Evolutionary conservation across 805 yeast species (phyloP).

Genomic region (Torulaspora indica): DNA sequence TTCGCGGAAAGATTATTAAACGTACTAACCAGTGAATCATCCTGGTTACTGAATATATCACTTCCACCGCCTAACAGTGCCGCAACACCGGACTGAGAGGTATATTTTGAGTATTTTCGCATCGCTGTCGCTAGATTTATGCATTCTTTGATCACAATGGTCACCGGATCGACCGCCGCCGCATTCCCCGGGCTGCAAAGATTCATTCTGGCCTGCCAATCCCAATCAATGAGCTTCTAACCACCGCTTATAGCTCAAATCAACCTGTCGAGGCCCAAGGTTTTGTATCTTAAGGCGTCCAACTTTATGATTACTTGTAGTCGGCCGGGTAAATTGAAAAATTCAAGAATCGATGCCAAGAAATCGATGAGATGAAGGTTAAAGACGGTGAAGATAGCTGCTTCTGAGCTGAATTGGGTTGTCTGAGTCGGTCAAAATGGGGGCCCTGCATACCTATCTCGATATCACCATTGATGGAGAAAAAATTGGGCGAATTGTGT

Average conservation of each 20-base stretch:
- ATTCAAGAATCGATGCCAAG: not conserved
- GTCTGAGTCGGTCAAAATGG: conserved; percentile 1
- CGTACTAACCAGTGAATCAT: conserved; percentile 38
- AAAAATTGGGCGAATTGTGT: conserved; percentile 55
- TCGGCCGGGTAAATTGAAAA: conserved; percentile 1
- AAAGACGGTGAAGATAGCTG: not conserved
- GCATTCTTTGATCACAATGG: conserved; percentile 84
- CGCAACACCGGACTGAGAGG: conserved; percentile 66
- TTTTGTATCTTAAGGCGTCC: not conserved
- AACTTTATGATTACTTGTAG: not conserved
- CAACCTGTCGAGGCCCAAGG: not conserved
- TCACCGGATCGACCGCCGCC: conserved; percentile 69
- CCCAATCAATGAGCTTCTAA: not conserved
- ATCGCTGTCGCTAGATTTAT: conserved; percentile 80
- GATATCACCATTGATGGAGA: conserved; percentile 47
- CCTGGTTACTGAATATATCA: conserved; percentile 47
- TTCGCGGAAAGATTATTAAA: conserved; percentile 32
- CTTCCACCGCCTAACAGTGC: conserved; percentile 68
- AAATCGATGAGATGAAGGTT: not conserved
- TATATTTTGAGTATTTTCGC: conserved; percentile 77
- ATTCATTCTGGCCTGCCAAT: conserved; percentile 1
- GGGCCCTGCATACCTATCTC: conserved; percentile 34
- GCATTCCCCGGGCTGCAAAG: conserved; percentile 3
- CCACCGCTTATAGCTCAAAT: not conserved
- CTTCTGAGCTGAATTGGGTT: not conserved